Base-by-base conservation (phyloP, 2,329 filamentous ascomycete species). In the Xylariaceae sp. region DNA sequence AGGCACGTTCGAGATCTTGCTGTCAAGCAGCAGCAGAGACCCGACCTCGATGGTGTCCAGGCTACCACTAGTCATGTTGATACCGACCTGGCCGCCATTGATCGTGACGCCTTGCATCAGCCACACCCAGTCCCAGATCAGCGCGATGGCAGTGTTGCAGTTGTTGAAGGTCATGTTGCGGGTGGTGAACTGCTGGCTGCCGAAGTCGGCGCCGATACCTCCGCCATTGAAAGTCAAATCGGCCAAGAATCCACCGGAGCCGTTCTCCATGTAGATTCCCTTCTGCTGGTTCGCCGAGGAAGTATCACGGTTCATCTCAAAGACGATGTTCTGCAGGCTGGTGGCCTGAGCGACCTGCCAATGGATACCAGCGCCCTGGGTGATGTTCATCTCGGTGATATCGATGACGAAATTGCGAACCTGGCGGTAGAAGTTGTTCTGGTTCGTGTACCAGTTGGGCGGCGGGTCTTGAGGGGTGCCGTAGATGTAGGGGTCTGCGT, bases 61-160 rank as follows among this genome's bases (percentile, higher is more conserved):
- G 17, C 68, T 74, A 31, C 76, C 72, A 46, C 72, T 75, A 33
- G 80, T 75, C 77, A 94, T 86, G 60, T 93, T 83, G 42, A 93
- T 65, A 35, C 84, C 87, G 24, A 89, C 61, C n/a, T 67, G 63
- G 54, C 81, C 85, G 55, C 81, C 77, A 57, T 86, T 78, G 60
- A 93, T 84, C 29, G 64, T 71, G 23, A 93, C 47, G 22, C 75
- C 82, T 55, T 90, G 86, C 61, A 92, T 76, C 28, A 80, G 77
- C 81, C 83, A 93, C 13, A 78, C 68, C 87, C 87, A 94, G 64
- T 90, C 85, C 87, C 87, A 94, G 67, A 88, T 88, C 78, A 92
- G 83, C 63, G 75, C 86, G 43, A 94, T 77, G 41, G 83, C 87
- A 2, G 85, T 93, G 53, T 85, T 72, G 66, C 83, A 89, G 58